phyloP scores from a whole-genome alignment of 225 moss, liverwort and hornwort genomes.

The Pleurozium schreberi region DNA sequence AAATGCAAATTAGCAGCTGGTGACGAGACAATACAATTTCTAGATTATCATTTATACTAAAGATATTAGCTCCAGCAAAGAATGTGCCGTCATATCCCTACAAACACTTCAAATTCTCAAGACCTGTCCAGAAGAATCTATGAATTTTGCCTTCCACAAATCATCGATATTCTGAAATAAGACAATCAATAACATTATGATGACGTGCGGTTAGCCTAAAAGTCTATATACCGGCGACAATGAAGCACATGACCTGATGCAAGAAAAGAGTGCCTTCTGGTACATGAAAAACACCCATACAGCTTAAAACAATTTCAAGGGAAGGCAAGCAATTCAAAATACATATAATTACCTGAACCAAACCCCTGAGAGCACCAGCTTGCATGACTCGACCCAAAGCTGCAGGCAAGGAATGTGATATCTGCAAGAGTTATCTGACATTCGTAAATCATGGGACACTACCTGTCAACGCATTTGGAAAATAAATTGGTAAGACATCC shows the following conservation, averaged over 20 bases:
- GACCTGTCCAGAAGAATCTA: neutral
- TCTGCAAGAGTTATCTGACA: slow-evolving; percentile 7
- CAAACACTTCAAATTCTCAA: neutral
- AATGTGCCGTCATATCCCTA: neutral
- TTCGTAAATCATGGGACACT: neutral
- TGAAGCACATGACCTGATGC: neutral
- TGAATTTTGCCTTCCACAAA: neutral
- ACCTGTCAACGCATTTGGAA: neutral
- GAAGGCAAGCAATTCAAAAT: neutral
- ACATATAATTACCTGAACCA: slow-evolving; percentile 17
- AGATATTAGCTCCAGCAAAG: neutral
- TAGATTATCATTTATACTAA: neutral
- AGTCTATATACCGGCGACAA: neutral
- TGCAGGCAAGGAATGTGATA: slow-evolving; percentile 38
- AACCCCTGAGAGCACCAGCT: slow-evolving; percentile 27
- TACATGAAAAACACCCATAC: neutral
- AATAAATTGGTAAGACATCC: neutral
- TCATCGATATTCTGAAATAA: neutral
- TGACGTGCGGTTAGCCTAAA: neutral
- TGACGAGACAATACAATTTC: neutral
- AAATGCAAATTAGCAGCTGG: neutral
- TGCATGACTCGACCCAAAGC: slow-evolving; percentile 36
- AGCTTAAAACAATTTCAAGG: neutral
- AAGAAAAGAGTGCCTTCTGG: neutral
- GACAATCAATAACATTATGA: neutral